Percentiles rank a stretch among this genome's conserved stretches.
Evolutionary conservation across 768 basidiomycete genomes (phyloP).

Genomic region (Daedaleopsis sinensis): DNA sequence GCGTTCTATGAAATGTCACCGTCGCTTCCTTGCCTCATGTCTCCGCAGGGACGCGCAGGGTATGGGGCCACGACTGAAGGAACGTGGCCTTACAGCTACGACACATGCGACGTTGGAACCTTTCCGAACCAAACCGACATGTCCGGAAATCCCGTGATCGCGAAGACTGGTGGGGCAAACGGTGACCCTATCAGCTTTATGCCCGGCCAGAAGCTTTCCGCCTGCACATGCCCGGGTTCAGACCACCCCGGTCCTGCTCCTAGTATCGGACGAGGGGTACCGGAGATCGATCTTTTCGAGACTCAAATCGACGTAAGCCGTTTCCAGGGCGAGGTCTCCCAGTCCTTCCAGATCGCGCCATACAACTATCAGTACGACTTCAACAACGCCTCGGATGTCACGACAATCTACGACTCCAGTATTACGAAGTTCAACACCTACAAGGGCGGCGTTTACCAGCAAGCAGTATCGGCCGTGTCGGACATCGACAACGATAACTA

Average conservation of each 20-base stretch:
- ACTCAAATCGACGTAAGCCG: conserved; percentile 62
- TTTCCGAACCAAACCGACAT: conserved; percentile 75
- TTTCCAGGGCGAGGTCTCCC: conserved; percentile 70
- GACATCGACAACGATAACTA: conserved; percentile 60
- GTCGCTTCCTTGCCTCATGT: conserved; percentile 10
- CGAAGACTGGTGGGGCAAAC: conserved; percentile 51
- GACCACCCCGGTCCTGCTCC: conserved; percentile 88
- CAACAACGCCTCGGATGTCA: conserved; percentile 52
- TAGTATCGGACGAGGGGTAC: conserved; percentile 70
- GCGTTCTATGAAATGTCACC: conserved; percentile 25
- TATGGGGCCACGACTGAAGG: conserved; percentile 90
- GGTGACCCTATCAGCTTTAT: conserved; percentile 70
- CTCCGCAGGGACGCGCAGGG: conserved; percentile 72
- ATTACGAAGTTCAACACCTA: conserved; percentile 67
- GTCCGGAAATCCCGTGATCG: conserved; percentile 60
- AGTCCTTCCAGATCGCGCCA: conserved; percentile 80
- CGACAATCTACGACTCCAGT: conserved; percentile 52
- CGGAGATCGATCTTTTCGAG: conserved; percentile 94
- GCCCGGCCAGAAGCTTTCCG: conserved; percentile 84
- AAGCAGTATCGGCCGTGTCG: conserved; percentile 71
- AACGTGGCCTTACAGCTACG: conserved; percentile 83
- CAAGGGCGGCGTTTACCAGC: conserved; percentile 71
- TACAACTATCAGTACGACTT: conserved; percentile 73
- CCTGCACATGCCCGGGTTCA: conserved; percentile 84
- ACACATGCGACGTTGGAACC: conserved; percentile 84